Evolutionary conservation across 306 rosid species (phyloP).

Genomic region (Prunus fruticosa): DNA sequence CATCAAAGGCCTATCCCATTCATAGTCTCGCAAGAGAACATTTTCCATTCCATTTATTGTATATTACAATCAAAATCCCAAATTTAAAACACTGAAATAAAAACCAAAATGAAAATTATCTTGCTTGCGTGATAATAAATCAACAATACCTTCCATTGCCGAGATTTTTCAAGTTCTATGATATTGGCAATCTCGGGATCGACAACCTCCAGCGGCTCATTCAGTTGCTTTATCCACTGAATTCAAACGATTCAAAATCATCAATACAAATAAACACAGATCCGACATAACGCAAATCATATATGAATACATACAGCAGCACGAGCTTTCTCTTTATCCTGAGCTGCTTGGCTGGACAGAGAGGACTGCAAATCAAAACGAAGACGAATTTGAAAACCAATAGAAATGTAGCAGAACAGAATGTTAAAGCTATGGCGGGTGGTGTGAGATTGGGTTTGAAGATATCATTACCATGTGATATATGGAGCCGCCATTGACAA

Average conservation of each 20-base stretch:
- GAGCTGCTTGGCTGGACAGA: slow-evolving; percentile 43
- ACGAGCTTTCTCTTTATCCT: slow-evolving; percentile 48
- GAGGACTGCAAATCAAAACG: slow-evolving; percentile 53
- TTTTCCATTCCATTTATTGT: neutral
- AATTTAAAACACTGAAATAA: neutral
- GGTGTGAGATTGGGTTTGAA: neutral
- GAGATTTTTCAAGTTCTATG: slow-evolving; percentile 87
- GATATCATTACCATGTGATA: slow-evolving; percentile 43
- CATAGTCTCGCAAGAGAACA: neutral
- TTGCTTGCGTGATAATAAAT: neutral
- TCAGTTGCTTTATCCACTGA: slow-evolving; percentile 87
- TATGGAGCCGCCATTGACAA: slow-evolving; percentile 41
- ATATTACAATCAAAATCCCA: neutral
- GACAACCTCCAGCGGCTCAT: slow-evolving; percentile 66
- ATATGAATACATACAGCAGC: slow-evolving; percentile 43
- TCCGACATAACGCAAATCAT: neutral
- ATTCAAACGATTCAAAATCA: slow-evolving; percentile 2
- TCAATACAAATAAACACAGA: slow-evolving; percentile 15
- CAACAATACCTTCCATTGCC: slow-evolving; percentile 74
- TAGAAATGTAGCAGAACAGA: neutral
- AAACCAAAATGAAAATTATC: neutral
- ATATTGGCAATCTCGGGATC: slow-evolving; percentile 81
- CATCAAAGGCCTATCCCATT: neutral
- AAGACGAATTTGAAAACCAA: neutral
- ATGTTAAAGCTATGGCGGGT: neutral